Percentiles rank a stretch among this genome's conserved stretches.
Conservation (phyloP, 2,329 filamentous ascomycete species). For the Aspergillus amoenus region DNA sequence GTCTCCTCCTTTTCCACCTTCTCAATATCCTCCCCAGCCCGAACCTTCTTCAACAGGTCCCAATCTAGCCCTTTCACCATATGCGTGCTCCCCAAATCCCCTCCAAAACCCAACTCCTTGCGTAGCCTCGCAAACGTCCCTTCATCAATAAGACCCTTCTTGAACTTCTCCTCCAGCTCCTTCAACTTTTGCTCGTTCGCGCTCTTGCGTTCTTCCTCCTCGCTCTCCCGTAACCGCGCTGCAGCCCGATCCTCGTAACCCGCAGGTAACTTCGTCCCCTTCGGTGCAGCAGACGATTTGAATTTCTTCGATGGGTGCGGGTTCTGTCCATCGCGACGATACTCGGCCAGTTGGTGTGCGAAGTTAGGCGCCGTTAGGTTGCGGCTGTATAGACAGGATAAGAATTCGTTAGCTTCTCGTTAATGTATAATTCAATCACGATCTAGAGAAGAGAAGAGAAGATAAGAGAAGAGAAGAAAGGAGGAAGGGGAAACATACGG, state of each 20-base stretch:
- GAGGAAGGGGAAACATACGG: conserved; percentile 58
- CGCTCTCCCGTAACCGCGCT: conserved; percentile 59
- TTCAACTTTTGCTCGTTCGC: conserved; percentile 64
- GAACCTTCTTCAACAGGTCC: conserved; percentile 57
- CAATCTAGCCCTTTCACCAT: conserved; percentile 90
- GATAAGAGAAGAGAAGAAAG: not conserved
- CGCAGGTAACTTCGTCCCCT: conserved; percentile 73
- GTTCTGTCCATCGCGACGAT: conserved; percentile 54
- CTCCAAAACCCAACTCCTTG: conserved; percentile 73
- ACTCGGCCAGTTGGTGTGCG: conserved; percentile 78
- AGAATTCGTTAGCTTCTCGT: not conserved
- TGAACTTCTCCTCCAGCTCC: conserved; percentile 76
- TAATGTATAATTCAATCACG: too few relatives aligned
- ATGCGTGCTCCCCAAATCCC: conserved; percentile 77
- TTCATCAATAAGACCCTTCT: conserved; percentile 79
- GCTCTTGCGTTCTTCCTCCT: conserved; percentile 38
- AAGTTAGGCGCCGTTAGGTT: conserved; percentile 70
- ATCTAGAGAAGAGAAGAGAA: not conserved
- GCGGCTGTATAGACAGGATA: conserved; percentile 50
- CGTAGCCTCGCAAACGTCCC: conserved; percentile 73
- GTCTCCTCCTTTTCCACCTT: conserved; percentile 19
- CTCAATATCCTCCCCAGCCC: conserved; percentile 56
- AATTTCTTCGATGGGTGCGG: conserved; percentile 67
- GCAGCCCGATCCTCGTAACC: conserved; percentile 80
- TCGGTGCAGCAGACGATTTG: conserved; percentile 72